These are phyloP conservation scores for Apiotrichum laibachii DNA, from an alignment of 1,284 basidiomycete species.

Conservation along the genomic window DNA sequence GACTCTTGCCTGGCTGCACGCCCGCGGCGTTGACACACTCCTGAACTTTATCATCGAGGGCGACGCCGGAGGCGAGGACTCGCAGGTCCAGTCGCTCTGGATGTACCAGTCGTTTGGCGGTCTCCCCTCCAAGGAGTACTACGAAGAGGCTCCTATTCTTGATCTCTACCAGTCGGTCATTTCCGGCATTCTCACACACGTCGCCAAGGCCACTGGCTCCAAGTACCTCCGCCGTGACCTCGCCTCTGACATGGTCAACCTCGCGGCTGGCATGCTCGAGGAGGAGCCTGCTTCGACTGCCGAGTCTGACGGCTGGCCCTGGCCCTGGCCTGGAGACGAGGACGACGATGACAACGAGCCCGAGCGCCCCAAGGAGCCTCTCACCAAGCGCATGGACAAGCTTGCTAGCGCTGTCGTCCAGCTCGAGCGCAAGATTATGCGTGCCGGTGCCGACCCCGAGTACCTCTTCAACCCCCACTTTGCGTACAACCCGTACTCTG, in stretches of 20 bases:
- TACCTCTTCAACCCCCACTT: constrained; percentile 66
- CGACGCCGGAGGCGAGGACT: constrained; percentile 85
- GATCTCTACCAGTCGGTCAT: constrained; percentile 71
- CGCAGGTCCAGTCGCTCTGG: constrained; percentile 80
- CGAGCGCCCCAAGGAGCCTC: constrained; percentile 26
- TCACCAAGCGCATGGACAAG: constrained; percentile 56
- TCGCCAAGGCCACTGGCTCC: constrained; percentile 49
- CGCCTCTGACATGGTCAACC: constrained; percentile 17
- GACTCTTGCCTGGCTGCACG: constrained; percentile 81
- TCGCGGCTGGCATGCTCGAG: background rate
- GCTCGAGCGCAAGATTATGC: constrained; percentile 78
- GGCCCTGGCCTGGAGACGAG: constrained; percentile 66
- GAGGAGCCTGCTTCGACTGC: background rate
- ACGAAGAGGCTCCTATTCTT: constrained; percentile 70
- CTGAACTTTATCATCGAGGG: constrained; percentile 73
- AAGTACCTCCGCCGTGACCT: constrained; percentile 6
- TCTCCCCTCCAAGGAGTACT: constrained; percentile 93
- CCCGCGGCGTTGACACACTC: constrained; percentile 73
- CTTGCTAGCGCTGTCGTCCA: constrained; percentile 71
- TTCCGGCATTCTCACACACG: constrained; percentile 62
- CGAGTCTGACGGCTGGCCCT: constrained; percentile 62
- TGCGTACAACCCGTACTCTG: constrained; percentile 80
- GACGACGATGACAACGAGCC: constrained; percentile 41
- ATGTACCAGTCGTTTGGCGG: constrained; percentile 80
- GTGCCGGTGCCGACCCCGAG: constrained; percentile 75